Base-by-base conservation (phyloP, 1,284 basidiomycete genomes). In the Trichosporon faecale region DNA sequence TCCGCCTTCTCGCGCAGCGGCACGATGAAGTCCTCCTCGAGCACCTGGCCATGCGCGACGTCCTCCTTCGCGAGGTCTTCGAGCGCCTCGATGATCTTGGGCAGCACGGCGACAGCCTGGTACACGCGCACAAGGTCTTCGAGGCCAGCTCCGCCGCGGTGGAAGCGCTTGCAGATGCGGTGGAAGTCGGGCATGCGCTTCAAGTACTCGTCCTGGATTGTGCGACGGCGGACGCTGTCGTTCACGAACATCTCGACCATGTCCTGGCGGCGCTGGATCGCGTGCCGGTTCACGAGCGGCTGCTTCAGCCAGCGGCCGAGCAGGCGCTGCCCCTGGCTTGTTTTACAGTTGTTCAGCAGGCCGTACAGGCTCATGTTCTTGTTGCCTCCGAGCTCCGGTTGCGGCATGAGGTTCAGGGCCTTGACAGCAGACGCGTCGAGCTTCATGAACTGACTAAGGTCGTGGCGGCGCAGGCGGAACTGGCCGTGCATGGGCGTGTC, bases 111-210 rank as follows among this genome's bases (percentile, higher is more conserved):
- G 1, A 94, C 88, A 0, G 94, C 93, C 81, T 99, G 96, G 81
- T 98, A 99, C 0, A 97, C 91, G 11, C 95, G 90, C 7, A 99
- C 94, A 5, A 99, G 94, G 75, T 99, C 96, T 79, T 99, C 95
- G 7, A 99, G 87, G 0, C 89, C 89, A 0, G 95, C 95, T 1
- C 89, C 87, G 0, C 89, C 88, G 74, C 91, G 92, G 80, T 94
- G 92, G 84, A 99, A 96, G 29, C 93, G 89, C 82, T 98, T 99
- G 77, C 91, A 91, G 60, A 98, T 89, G 7, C 97, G 89, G 75
- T 92, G 92, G 82, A 99, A 89, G 81, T 99, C 97, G 0, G 97
- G 97, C 90, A 99, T 95, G 33, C 89, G 82, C 77, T 92, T 93
- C 75, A 99, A 86, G 76, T 90, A 92, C 49, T 95, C 92, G 68